phyloP scores from a whole-genome alignment of 129 eudicot genomes.

The Ambrosia artemisiifolia region DNA sequence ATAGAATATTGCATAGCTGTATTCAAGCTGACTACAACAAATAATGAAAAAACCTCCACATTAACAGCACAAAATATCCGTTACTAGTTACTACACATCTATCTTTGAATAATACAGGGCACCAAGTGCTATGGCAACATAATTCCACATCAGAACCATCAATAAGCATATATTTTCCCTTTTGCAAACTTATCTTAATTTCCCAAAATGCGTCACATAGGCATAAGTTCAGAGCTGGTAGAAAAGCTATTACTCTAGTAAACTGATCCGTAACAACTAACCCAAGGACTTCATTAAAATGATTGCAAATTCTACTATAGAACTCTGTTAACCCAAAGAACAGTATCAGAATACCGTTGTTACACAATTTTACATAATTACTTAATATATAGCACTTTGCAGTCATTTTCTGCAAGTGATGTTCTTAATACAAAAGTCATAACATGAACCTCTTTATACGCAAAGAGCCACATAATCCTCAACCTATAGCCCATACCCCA shows the following conservation, averaged over 20 bases:
- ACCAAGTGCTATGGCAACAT: constrained; percentile 4
- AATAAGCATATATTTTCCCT: constrained; percentile 12
- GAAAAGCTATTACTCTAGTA: constrained; percentile 4
- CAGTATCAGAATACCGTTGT: constrained; percentile 2
- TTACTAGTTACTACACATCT: not conserved
- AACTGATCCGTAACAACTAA: not conserved
- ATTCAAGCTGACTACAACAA: not conserved
- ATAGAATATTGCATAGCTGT: not conserved
- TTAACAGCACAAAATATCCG: not conserved
- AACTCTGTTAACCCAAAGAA: not conserved
- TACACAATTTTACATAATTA: not conserved
- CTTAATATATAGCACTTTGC: not conserved
- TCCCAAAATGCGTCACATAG: constrained; percentile 4
- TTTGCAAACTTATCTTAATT: constrained; percentile 6
- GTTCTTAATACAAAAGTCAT: not conserved
- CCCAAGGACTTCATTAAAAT: not conserved
- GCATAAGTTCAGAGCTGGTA: not conserved
- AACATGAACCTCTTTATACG: not conserved
- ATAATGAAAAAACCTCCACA: not conserved
- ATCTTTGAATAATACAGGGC: not conserved
- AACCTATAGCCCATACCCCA: constrained; percentile 2
- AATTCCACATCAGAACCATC: constrained; percentile 11
- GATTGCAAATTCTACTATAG: not conserved
- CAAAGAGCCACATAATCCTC: constrained; percentile 13
- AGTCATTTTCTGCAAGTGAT: not conserved